Conservation (phyloP, 1,139 yeast species). For the Sugiyamaella sp. region DNA sequence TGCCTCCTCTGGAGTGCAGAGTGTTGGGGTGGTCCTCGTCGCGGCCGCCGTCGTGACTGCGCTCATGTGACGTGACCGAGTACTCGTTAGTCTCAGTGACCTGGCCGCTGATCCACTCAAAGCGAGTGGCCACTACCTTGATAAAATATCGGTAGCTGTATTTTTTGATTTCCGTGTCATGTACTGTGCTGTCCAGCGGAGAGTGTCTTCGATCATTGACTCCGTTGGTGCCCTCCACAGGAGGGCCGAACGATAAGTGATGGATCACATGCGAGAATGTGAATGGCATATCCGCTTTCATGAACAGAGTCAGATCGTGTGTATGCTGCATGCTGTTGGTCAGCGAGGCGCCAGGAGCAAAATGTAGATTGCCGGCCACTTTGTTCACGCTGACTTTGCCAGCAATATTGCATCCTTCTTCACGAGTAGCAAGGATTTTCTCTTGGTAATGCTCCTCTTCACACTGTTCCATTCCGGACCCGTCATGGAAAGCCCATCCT, state of each 20-base stretch:
- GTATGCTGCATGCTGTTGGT: slow-evolving; percentile 61
- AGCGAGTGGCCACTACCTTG: slow-evolving; percentile 90
- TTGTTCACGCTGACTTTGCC: slow-evolving; percentile 83
- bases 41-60: slow-evolving; percentile 82
- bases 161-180: slow-evolving; percentile 52
- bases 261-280: slow-evolving; percentile 69
- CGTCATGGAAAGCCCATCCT: slow-evolving; percentile 91
- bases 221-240: slow-evolving; percentile 47
- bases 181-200: slow-evolving; percentile 67
- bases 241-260: slow-evolving; percentile 82
- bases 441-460: slow-evolving; percentile 83
- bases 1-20: slow-evolving; percentile 80
- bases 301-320: slow-evolving; percentile 81
- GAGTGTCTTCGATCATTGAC: slow-evolving; percentile 8
- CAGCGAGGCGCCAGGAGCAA: slow-evolving; percentile 86
- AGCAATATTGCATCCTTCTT: slow-evolving; percentile 85
- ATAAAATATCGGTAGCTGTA: slow-evolving; percentile 77
- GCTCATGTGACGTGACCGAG: slow-evolving; percentile 85
- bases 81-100: slow-evolving; percentile 85
- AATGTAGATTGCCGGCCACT: slow-evolving; percentile 88
- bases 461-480: slow-evolving; percentile 84
- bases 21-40: slow-evolving; percentile 93
- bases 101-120: slow-evolving; percentile 60
- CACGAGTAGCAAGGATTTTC: slow-evolving; percentile 57
- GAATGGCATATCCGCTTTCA: slow-evolving; percentile 57